Percentiles rank a stretch among this genome's conserved stretches.
phyloP scores from a whole-genome alignment of 2,329 filamentous ascomycete genomes.

The Neurospora sp. region DNA sequence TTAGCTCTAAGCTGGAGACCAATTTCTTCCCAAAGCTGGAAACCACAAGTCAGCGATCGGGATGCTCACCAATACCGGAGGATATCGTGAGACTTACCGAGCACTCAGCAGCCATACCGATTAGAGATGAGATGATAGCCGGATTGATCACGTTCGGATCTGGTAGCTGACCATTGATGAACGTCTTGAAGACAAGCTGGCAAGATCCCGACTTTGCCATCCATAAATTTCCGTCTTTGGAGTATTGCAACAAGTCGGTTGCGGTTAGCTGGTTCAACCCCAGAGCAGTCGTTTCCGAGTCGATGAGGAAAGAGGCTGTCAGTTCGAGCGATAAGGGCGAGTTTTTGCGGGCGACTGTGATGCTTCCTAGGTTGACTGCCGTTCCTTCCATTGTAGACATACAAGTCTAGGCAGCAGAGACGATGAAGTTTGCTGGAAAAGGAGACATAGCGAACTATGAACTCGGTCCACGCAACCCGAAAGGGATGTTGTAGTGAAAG shows the following conservation, averaged over 20 bases:
- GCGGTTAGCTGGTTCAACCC: slow-evolving; percentile 2
- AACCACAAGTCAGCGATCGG: not conserved
- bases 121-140: slow-evolving; percentile 2
- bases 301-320: slow-evolving; percentile 9
- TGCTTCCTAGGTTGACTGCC: slow-evolving; percentile 12
- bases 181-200: slow-evolving; percentile 11
- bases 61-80: not conserved
- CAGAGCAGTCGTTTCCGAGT: not conserved
- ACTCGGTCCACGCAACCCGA: not conserved
- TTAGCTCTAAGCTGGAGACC: slow-evolving; percentile 14
- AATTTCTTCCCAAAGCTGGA: slow-evolving; percentile 15
- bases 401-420: not conserved
- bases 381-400: slow-evolving; percentile 7
- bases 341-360: slow-evolving; percentile 8
- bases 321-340: slow-evolving; percentile 10
- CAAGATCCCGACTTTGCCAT: slow-evolving; percentile 17
- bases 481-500: not conserved
- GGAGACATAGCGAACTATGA: not conserved
- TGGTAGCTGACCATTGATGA: slow-evolving; percentile 6
- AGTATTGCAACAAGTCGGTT: slow-evolving; percentile 7
- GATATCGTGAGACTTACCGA: slow-evolving; percentile 5
- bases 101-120: slow-evolving; percentile 8
- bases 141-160: slow-evolving; percentile 1
- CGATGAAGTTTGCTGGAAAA: not conserved
- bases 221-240: slow-evolving; percentile 12